Evolutionary conservation across 2,329 filamentous ascomycete genomes (phyloP).

Genomic region (Paraphoma chrysanthemicola): DNA sequence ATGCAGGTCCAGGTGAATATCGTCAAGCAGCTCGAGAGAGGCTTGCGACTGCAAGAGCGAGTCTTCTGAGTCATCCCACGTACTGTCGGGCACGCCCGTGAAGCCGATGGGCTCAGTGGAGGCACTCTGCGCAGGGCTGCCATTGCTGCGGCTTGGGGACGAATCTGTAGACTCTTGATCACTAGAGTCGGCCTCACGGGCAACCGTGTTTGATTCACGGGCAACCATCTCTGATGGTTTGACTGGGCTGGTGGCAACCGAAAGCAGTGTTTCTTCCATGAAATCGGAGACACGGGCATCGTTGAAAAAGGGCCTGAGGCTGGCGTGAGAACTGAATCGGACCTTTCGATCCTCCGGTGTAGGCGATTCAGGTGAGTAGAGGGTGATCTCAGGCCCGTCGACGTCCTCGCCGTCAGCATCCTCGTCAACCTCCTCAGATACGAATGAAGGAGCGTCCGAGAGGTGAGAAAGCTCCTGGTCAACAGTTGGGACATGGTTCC

Average conservation of each 20-base stretch:
- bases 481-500: conserved; percentile 1
- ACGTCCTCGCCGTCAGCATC: not conserved
- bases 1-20: conserved; percentile 19
- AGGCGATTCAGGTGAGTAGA: not conserved
- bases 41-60: conserved; percentile 27
- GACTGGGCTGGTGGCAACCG: conserved; percentile 18
- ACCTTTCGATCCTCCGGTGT: conserved; percentile 12
- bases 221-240: not conserved
- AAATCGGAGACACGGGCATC: conserved; percentile 26
- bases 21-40: conserved; percentile 27
- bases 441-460: conserved; percentile 13
- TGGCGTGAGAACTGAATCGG: conserved; percentile 17
- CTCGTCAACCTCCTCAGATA: not conserved
- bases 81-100: conserved; percentile 15
- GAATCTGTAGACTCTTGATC: not conserved
- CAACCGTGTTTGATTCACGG: not conserved
- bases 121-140: not conserved
- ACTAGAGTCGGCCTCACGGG: not conserved
- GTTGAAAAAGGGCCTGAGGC: conserved; percentile 22
- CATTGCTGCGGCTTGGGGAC: not conserved
- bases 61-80: conserved; percentile 12
- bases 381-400: not conserved
- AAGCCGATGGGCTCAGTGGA: conserved; percentile 8
- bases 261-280: conserved; percentile 31
- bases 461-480: conserved; percentile 20